Percentiles rank a stretch among this genome's conserved stretches.
Conservation (phyloP, 306 rosid species). For the Rosa multiflora region DNA sequence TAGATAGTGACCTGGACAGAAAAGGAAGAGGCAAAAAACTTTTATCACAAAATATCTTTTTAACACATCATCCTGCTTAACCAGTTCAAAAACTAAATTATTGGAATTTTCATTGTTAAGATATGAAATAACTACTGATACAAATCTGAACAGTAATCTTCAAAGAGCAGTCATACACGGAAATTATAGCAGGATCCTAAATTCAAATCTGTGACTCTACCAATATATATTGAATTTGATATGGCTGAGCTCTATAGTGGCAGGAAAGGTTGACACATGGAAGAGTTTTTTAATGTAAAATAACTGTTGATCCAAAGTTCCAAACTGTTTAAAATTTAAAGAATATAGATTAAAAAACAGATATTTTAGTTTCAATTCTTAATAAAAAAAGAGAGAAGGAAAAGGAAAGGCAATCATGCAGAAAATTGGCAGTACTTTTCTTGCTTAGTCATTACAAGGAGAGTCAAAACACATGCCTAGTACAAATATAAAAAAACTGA, state of each 20-base stretch:
- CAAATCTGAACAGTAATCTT: slow-evolving; percentile 3
- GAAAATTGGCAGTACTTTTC: neutral
- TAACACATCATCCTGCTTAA: neutral
- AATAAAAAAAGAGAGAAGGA: neutral
- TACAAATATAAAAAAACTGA: slow-evolving; percentile 5
- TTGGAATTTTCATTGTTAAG: neutral
- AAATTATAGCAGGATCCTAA: neutral
- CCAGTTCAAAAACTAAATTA: slow-evolving; percentile 11
- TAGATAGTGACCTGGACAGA: slow-evolving; percentile 76
- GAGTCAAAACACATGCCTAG: neutral
- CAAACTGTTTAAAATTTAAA: neutral
- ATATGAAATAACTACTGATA: neutral
- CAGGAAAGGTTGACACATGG: neutral
- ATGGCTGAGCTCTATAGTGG: neutral
- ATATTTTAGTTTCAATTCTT: neutral
- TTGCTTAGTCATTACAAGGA: neutral
- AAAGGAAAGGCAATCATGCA: neutral
- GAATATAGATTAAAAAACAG: neutral
- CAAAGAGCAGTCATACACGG: neutral
- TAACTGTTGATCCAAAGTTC: neutral
- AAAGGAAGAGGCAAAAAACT: neutral
- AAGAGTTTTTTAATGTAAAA: neutral
- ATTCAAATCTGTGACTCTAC: neutral
- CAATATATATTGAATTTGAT: neutral
- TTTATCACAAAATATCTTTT: neutral